These are phyloP conservation scores for Fusarium beomiforme DNA, from an alignment of 2,329 filamentous ascomycete genomes.

Conservation along the genomic window DNA sequence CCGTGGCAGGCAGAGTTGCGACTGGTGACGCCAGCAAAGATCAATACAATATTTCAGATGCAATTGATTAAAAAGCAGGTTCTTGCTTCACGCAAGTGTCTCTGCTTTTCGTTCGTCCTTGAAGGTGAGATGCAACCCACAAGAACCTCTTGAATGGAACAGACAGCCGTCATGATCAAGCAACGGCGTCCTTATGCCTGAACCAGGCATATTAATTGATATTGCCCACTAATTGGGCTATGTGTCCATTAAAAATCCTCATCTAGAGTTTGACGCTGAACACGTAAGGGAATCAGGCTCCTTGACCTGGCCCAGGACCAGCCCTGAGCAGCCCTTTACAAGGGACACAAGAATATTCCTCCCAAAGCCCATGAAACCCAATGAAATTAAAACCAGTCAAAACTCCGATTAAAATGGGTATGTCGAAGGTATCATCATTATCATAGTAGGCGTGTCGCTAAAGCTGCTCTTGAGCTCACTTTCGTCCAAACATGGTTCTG, in stretches of 20 bases:
- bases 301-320: slow-evolving; percentile 1
- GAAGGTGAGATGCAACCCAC: slow-evolving; percentile 22
- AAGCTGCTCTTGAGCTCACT: slow-evolving; percentile 33
- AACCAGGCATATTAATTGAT: slow-evolving; percentile 10
- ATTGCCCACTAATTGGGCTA: slow-evolving; percentile 2
- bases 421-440: slow-evolving; percentile 46
- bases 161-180: slow-evolving; percentile 2
- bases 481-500: slow-evolving; percentile 74
- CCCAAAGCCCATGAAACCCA: slow-evolving; percentile 27
- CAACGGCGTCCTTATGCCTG: slow-evolving; percentile 7
- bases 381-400: slow-evolving; percentile 42
- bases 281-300: slow-evolving; percentile 9
- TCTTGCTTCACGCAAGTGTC: not conserved
- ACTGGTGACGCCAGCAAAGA: not conserved
- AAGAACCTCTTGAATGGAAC: slow-evolving; percentile 32
- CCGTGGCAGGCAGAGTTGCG: slow-evolving; percentile 9
- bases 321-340: slow-evolving; percentile 20
- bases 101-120: not conserved
- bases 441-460: slow-evolving; percentile 37
- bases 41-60: slow-evolving; percentile 23
- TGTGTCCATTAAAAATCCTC: slow-evolving; percentile 32
- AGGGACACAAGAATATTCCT: slow-evolving; percentile 23
- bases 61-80: not conserved
- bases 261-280: slow-evolving; percentile 20
- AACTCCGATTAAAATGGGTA: slow-evolving; percentile 49